Percentiles rank a stretch among this genome's conserved stretches.
Conservation (phyloP, 768 basidiomycete genomes). For the Rhizopogon sp. region DNA sequence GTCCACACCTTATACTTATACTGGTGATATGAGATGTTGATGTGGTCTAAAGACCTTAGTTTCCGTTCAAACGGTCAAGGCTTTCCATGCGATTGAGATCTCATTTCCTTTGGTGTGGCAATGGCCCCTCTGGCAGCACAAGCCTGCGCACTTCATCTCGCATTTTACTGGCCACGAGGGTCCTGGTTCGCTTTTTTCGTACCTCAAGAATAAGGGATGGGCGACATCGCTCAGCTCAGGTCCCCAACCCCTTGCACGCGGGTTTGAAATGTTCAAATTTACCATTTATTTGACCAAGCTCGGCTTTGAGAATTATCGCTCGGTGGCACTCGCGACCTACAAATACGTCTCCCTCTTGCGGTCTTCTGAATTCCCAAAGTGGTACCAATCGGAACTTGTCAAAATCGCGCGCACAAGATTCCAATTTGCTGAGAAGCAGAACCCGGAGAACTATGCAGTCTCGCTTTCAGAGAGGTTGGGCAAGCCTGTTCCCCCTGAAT, state of each 20-base stretch:
- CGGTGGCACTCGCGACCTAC: conserved; percentile 64
- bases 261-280: conserved; percentile 89
- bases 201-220: conserved; percentile 89
- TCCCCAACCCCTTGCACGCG: conserved; percentile 65
- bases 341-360: conserved; percentile 75
- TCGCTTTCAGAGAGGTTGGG: conserved; percentile 70
- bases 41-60: conserved; percentile 58
- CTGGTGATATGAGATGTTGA: conserved; percentile 5
- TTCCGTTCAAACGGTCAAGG: conserved; percentile 85
- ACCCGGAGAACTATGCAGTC: conserved; percentile 76
- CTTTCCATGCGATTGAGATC: conserved; percentile 78
- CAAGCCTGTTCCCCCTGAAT: conserved; percentile 78
- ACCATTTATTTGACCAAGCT: conserved; percentile 75
- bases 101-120: conserved; percentile 76
- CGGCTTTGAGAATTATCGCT: conserved; percentile 80
- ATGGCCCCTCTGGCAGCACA: conserved; percentile 67
- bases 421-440: conserved; percentile 80
- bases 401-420: conserved; percentile 71
- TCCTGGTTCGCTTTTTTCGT: conserved; percentile 84
- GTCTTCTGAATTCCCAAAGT: conserved; percentile 52
- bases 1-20: conserved; percentile 22
- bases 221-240: conserved; percentile 69
- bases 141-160: conserved; percentile 71
- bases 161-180: conserved; percentile 93
- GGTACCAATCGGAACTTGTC: conserved; percentile 73